These are phyloP conservation scores for Cenchrus americanus DNA, from an alignment of 176 grass and related monocot genomes.

Conservation along the genomic window DNA sequence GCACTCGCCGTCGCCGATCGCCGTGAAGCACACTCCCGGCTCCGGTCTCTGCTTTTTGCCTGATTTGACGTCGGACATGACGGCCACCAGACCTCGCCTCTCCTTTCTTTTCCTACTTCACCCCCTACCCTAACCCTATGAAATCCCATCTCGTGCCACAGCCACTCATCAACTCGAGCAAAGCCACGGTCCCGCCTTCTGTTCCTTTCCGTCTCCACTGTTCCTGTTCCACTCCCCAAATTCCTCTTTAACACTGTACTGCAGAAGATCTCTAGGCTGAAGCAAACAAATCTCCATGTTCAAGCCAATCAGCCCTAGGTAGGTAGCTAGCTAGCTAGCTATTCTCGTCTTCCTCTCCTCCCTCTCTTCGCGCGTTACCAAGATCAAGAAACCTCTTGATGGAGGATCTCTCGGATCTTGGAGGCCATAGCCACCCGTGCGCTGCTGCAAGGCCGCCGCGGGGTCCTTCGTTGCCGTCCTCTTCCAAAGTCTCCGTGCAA, in stretches of 20 bases:
- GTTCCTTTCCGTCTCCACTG: constrained; percentile 6
- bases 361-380: neutral
- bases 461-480: neutral
- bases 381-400: constrained; percentile 32
- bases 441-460: neutral
- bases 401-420: constrained; percentile 44
- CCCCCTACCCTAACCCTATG: neutral
- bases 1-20: neutral
- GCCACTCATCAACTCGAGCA: constrained; percentile 13
- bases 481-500: constrained; percentile 12
- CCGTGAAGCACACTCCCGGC: neutral
- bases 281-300: constrained; percentile 7
- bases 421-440: neutral
- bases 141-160: constrained; percentile 16
- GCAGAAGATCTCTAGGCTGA: constrained; percentile 28
- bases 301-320: constrained; percentile 40
- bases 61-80: constrained; percentile 48
- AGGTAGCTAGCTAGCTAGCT: constrained; percentile 22
- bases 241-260: neutral
- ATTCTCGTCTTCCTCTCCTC: too few species aligned
- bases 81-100: constrained; percentile 36
- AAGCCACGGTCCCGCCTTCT: neutral
- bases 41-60: neutral
- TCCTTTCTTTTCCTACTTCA: constrained; percentile 26
- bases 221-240: neutral